Base-by-base conservation (phyloP, 306 rosid genomes). In the Potentilla sterilis region DNA sequence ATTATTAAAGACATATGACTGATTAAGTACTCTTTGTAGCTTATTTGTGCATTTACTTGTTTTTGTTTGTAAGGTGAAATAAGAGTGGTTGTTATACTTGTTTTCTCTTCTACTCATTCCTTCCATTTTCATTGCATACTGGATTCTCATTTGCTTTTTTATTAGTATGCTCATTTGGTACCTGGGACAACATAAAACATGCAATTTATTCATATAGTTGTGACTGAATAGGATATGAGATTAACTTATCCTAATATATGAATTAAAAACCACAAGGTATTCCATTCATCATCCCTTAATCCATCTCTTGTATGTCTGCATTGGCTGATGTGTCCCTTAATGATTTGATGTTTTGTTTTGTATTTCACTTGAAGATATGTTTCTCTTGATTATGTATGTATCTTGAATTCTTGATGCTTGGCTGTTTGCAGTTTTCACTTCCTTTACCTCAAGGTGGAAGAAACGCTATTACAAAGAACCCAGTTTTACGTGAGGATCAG, bases 401-500 rank as follows among this genome's bases (percentile, higher is more conserved):
- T 72, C 41, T 75, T 80, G 81, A 46, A 46, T 12, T 46, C 49
- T 46, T 46, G 13, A 78, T 78, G 54, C 73, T 79, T 80, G 51
- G 59, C 64, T 75, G 6, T 77, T 35, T 87, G 82, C 85, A 95
- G 97, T 92, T 89, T 78, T 92, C 99, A 28, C 83, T 96, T 73
- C 99, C 98, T 79, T 76, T 86, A 61, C 98, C 99, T 55, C 88
- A 85, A 77, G 96, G 99, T 44, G 98, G 99, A 81, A 86, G 99
- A 77, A 89, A 89, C 49, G 97, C 97, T 51, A 83, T 92, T 32
- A 78, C 98, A 63, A 92, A 92, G 83, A 92, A 92, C 77, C 86
- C 85, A 57, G 84, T 96, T 79, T 87, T 96, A 76, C 97, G 99
- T 38, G 99, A 96, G 84, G 99, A 96, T 87, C 99, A 96, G 86